Base-by-base conservation (phyloP, 805 yeast genomes). In the Metschnikowia gelsemii region DNA sequence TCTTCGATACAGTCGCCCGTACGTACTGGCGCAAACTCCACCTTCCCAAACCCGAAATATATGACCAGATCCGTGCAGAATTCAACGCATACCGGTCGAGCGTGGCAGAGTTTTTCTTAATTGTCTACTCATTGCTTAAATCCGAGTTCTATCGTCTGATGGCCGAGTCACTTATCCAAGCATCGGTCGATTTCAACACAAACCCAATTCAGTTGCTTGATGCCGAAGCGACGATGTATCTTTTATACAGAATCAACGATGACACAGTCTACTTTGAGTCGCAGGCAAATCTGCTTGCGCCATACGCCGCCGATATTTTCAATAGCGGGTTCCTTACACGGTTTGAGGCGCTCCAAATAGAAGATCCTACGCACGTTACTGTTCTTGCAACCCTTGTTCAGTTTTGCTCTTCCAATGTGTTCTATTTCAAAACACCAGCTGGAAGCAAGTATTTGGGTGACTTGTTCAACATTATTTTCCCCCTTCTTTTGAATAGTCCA, bases 61-160 rank as follows among this genome's bases (percentile, higher is more conserved):
- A 62, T 16, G 54, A 53, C 18, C 62, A 64, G 8, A 56, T 57
- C 19, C 59, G 66, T 43, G 71, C 73, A 16, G 95, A 84, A 49
- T 87, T 89, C 54, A 62, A 63, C 17, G 73, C 79, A 19, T 91
- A 79, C 60, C 73, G 97, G 51, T 65, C 78, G 23, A 91, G 84
- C 46, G 83, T 84, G 8, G 76, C 83, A 1, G 98, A 93, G 51
- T 70, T 90, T 27, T 77, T 87, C 49, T 93, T 88, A 40, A 69
- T 79, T 0, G 62, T 83, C 1, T 87, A 83, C 66, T 77, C 88
- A 0, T 67, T 86, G 4, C 68, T 87, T 26, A 87, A 85, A 27
- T 40, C 59, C 0, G 63, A 72, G 1, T 59, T 87, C 26, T 77
- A 76, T 48, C 64, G 66, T 4, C 68, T 62, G 16, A 58, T 86